Evolutionary conservation across 2,329 filamentous ascomycete genomes (phyloP).

Genomic region (Neoascochyta sp.): DNA sequence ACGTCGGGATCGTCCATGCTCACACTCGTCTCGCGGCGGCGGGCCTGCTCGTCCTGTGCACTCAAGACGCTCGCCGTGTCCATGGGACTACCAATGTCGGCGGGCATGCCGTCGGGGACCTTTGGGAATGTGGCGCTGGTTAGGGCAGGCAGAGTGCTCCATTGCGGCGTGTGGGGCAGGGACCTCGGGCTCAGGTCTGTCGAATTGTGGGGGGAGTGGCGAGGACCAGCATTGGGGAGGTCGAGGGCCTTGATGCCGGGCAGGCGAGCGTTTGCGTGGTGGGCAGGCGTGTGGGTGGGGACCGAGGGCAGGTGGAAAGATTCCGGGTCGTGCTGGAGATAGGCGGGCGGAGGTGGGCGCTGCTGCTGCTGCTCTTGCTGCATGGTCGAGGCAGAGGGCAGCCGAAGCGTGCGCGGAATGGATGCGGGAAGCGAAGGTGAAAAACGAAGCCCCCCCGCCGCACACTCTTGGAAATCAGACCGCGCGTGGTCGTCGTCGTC

Average conservation of each 20-base stretch:
- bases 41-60: constrained; percentile 33
- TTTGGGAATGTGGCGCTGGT: constrained; percentile 28
- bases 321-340: constrained; percentile 42
- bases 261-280: constrained; percentile 28
- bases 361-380: constrained; percentile 32
- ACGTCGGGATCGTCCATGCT: constrained; percentile 50
- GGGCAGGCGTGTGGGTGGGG: constrained; percentile 35
- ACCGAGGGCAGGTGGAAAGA: constrained; percentile 43
- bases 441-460: too few species aligned
- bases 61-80: constrained; percentile 45
- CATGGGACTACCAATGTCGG: constrained; percentile 43
- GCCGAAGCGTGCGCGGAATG: too few species aligned
- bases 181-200: constrained; percentile 37
- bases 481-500: too few species aligned
- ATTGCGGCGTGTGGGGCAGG: constrained; percentile 21
- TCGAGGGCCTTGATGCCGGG: constrained; percentile 46
- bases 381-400: too few species aligned
- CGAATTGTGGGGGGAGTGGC: constrained; percentile 23
- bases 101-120: constrained; percentile 28
- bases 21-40: constrained; percentile 40
- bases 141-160: constrained; percentile 25
- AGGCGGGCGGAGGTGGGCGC: constrained; percentile 44
- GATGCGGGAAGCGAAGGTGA: too few species aligned
- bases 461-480: too few species aligned
- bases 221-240: constrained; percentile 30